These are phyloP conservation scores for Pseudomassariella vexata DNA, from an alignment of 2,329 filamentous ascomycete species.

Conservation along the genomic window DNA sequence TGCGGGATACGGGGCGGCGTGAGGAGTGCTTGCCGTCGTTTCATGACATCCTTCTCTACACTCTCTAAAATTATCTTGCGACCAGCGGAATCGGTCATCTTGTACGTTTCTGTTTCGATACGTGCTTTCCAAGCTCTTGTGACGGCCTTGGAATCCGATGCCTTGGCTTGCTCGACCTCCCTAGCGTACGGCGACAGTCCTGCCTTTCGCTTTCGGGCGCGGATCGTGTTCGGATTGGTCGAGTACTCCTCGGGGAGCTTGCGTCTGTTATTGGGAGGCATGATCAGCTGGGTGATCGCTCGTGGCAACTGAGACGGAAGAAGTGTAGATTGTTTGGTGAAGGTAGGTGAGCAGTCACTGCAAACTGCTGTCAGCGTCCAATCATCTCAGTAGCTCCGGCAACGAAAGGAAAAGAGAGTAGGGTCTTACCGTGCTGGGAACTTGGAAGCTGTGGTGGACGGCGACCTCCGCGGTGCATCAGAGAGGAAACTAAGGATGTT, in stretches of 20 bases:
- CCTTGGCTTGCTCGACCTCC: conserved; percentile 13
- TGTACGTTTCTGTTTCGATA: conserved; percentile 7
- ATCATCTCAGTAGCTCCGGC: no score
- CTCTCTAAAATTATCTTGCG: conserved; percentile 9
- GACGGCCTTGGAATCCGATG: conserved; percentile 16
- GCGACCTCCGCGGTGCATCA: no score
- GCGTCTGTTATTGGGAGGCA: conserved; percentile 5
- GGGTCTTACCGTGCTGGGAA: no score
- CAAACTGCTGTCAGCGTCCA: no score
- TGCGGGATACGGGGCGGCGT: not conserved
- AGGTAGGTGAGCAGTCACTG: no score
- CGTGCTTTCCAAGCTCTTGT: conserved; percentile 10
- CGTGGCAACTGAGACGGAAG: not conserved
- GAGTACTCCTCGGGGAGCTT: conserved; percentile 17
- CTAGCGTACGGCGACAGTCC: conserved; percentile 9
- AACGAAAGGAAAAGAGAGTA: no score
- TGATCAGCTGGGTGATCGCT: conserved; percentile 3
- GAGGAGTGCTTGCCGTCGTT: conserved; percentile 8
- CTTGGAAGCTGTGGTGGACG: no score
- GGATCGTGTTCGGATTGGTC: conserved; percentile 17
- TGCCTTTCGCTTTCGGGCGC: conserved; percentile 15
- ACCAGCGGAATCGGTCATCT: conserved; percentile 5
- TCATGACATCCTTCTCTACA: conserved; percentile 12
- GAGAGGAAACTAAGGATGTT: no score
- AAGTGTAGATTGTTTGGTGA: no score